Percentiles rank a stretch among this genome's conserved stretches.
These are phyloP conservation scores for Prunus salicina DNA, from an alignment of 306 rosid genomes.

Conservation along the genomic window DNA sequence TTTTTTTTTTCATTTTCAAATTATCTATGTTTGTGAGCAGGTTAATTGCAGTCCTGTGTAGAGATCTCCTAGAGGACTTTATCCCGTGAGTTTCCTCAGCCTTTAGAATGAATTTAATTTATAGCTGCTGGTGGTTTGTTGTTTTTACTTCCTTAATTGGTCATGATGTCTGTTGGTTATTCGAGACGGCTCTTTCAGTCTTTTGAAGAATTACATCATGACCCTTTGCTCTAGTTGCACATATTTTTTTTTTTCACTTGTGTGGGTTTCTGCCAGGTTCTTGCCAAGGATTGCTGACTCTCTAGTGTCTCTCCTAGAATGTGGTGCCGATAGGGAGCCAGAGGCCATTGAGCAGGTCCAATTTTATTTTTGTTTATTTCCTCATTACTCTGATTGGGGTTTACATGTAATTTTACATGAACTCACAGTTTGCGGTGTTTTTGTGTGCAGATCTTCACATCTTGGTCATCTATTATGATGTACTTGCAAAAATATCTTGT, in stretches of 20 bases:
- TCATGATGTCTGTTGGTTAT: background rate
- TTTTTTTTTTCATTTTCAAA: background rate
- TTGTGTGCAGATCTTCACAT: constrained; percentile 66
- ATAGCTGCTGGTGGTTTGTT: background rate
- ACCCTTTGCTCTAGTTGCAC: background rate
- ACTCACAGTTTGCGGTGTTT: constrained; percentile 2
- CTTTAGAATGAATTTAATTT: constrained; percentile 25
- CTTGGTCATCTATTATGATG: constrained; percentile 88
- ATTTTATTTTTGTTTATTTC: constrained; percentile 13
- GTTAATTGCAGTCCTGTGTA: constrained; percentile 69
- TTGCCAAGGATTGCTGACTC: constrained; percentile 64
- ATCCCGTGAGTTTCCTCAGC: constrained; percentile 65
- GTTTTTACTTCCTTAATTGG: background rate
- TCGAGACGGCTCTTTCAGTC: background rate
- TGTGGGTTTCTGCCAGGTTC: constrained; percentile 43
- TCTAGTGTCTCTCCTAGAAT: constrained; percentile 63
- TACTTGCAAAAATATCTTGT: constrained; percentile 72
- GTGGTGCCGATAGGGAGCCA: constrained; percentile 87
- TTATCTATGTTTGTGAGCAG: constrained; percentile 38
- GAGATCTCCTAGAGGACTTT: constrained; percentile 82
- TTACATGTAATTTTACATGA: constrained; percentile 1
- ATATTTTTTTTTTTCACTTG: constrained; percentile 2
- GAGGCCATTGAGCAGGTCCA: constrained; percentile 84
- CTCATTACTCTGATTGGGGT: background rate
- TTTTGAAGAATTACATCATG: background rate